Conservation (phyloP, 163 green algal species). For the Scenedesmus sp. region DNA sequence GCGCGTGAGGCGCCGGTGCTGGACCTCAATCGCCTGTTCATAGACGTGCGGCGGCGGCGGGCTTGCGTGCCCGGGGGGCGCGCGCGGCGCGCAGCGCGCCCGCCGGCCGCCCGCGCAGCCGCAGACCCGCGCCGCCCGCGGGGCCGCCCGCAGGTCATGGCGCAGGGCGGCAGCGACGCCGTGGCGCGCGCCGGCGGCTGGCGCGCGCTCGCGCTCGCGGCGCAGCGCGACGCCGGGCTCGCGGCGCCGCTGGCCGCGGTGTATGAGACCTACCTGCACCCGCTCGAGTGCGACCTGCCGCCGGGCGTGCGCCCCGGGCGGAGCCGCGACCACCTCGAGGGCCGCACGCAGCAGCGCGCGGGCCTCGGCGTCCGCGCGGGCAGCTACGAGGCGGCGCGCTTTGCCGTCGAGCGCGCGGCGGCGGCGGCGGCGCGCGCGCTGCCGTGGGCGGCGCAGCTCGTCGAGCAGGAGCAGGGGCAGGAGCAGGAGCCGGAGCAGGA, state of each 20-base stretch:
- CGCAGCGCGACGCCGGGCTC: constrained; percentile 9
- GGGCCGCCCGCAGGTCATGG: constrained; percentile 34
- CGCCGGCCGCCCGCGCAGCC: too few relatives aligned
- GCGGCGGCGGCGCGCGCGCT: neutral
- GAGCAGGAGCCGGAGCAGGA: neutral
- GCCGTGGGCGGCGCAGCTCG: neutral
- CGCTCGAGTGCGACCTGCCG: constrained; percentile 32
- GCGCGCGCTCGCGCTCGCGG: neutral
- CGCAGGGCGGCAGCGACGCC: neutral
- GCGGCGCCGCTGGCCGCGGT: neutral
- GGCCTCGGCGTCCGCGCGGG: neutral
- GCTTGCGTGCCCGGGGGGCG: too few relatives aligned
- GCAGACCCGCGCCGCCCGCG: too few relatives aligned
- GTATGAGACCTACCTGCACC: constrained; percentile 34
- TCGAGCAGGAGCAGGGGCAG: neutral
- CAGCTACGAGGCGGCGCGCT: constrained; percentile 8
- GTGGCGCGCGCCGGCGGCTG: constrained; percentile 17
- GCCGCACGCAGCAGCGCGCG: neutral
- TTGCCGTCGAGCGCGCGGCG: neutral
- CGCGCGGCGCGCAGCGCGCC: too few relatives aligned
- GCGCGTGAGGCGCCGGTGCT: constrained; percentile 28
- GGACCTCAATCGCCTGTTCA: constrained; percentile 37
- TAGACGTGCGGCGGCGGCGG: constrained; percentile 42
- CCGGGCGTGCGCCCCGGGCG: constrained; percentile 8
- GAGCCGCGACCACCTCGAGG: constrained; percentile 13